Evolutionary conservation across 805 yeast species (phyloP), one percentile per base, ranked within the genome.

Genomic region (Starmerella apis): DNA sequence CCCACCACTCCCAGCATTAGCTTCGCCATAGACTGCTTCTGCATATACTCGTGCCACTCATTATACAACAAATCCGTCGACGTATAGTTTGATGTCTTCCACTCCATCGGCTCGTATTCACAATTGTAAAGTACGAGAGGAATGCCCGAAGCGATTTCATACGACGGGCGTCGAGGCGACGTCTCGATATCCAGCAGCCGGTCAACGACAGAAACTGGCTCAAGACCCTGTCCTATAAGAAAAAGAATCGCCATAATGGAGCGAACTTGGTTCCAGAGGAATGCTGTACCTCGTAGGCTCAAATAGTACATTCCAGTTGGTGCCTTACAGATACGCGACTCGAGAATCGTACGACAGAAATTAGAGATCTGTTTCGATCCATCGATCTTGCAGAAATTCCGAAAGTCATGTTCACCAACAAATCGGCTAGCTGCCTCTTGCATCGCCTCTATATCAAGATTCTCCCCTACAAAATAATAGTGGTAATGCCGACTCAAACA

Each of bases 241-340:
- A 92, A 77, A 49, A 92, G 64, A 10, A 83, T 71, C 0, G 95
- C 95, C 69, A 87, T 77, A 92, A 92, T 92, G 58, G 95, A 87
- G 51, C 98, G 76, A 18, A 92, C 98, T 66, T 92, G 98, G 64
- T 92, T 97, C 97, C 97, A 92, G 49, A 92, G 67, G 59, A 92
- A 92, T 8, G 97, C 98, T 1, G 84, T 71, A 0, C 98, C 98
- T 54, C 76, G 72, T 47, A 92, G 68, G 62, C 86, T 87, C 63
- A 90, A 79, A 50, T 80, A 81, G 60, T 72, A 83, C 48, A 76
- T 71, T 19, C 56, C 57, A 8, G 20, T 16, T 5, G 28, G 48
- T 23, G 59, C 59, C 2, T 68, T 49, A 11, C 70, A 54, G 11
- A 85, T 80, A 8, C 70, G 63, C 0, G 86, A 71, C 45, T 70